Conservation (phyloP, 2,329 filamentous ascomycete species). For the Aspergillus calidoustus region DNA sequence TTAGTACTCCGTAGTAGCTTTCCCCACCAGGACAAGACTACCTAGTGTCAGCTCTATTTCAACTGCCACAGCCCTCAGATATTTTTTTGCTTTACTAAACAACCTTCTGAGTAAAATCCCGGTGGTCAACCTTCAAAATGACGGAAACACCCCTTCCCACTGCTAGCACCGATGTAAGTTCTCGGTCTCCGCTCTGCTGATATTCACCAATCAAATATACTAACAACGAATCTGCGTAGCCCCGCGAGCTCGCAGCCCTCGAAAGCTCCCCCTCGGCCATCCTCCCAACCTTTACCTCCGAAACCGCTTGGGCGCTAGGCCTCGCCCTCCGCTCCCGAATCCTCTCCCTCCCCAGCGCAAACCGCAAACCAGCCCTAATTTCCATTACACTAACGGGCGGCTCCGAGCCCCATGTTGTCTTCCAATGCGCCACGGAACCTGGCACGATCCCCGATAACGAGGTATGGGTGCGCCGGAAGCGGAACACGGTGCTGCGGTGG, state of each 20-base stretch:
- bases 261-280: constrained; percentile 35
- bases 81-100: background rate
- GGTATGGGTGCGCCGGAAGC: constrained; percentile 71
- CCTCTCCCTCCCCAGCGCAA: constrained; percentile 35
- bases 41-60: constrained; percentile 2
- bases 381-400: constrained; percentile 43
- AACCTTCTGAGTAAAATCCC: background rate
- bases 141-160: constrained; percentile 24
- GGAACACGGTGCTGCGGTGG: constrained; percentile 72
- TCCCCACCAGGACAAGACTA: background rate
- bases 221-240: constrained; percentile 23
- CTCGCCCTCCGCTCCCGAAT: constrained; percentile 44
- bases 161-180: constrained; percentile 37
- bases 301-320: constrained; percentile 46
- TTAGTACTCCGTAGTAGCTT: background rate
- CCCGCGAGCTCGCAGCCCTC: constrained; percentile 32
- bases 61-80: background rate
- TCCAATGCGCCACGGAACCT: constrained; percentile 69
- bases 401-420: constrained; percentile 61
- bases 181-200: background rate
- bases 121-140: background rate
- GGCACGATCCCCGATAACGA: constrained; percentile 75
- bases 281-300: constrained; percentile 45
- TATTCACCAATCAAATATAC: constrained; percentile 8
- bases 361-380: constrained; percentile 46